Conservation (phyloP, 176 grass and related monocot genomes). For the Pontederia crassipes region DNA sequence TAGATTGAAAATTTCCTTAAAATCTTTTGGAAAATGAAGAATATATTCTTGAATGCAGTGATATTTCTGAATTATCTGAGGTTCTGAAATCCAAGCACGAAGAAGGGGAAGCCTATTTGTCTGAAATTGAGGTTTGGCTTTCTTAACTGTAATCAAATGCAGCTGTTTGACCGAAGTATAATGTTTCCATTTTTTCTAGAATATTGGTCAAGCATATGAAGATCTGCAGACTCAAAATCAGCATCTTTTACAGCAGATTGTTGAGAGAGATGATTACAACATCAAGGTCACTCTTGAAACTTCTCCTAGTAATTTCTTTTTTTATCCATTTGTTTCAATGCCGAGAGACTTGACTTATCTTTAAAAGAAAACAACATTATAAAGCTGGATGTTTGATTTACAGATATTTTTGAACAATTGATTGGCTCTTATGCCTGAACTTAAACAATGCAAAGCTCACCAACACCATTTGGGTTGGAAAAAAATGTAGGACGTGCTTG, state of each 20-base stretch:
- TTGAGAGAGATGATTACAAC: conserved; percentile 97
- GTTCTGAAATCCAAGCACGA: conserved; percentile 70
- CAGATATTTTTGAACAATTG: too few relatives aligned
- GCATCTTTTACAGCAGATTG: conserved; percentile 83
- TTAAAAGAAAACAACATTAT: too few relatives aligned
- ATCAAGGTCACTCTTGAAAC: conserved; percentile 47
- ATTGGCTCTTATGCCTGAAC: too few relatives aligned
- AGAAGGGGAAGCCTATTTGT: conserved; percentile 66
- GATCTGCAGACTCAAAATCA: conserved; percentile 91
- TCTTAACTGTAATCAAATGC: neutral
- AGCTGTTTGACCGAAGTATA: too few relatives aligned
- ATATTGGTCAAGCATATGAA: conserved; percentile 84
- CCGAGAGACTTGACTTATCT: neutral
- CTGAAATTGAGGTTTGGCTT: conserved; percentile 68
- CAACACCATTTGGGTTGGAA: too few relatives aligned
- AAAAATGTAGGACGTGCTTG: too few relatives aligned
- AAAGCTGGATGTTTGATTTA: neutral
- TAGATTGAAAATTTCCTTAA: too few relatives aligned
- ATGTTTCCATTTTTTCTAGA: conserved; percentile 63
- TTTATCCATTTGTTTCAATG: neutral
- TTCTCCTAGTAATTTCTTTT: conserved; percentile 6
- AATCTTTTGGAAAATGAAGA: conserved; percentile 19
- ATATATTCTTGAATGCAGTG: conserved; percentile 31
- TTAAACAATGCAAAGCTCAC: too few relatives aligned
- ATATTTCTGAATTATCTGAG: conserved; percentile 52